Evolutionary conservation across 768 basidiomycete genomes (phyloP), one percentile per base, ranked within the genome.

Genomic region (Cyclocybe cylindracea): DNA sequence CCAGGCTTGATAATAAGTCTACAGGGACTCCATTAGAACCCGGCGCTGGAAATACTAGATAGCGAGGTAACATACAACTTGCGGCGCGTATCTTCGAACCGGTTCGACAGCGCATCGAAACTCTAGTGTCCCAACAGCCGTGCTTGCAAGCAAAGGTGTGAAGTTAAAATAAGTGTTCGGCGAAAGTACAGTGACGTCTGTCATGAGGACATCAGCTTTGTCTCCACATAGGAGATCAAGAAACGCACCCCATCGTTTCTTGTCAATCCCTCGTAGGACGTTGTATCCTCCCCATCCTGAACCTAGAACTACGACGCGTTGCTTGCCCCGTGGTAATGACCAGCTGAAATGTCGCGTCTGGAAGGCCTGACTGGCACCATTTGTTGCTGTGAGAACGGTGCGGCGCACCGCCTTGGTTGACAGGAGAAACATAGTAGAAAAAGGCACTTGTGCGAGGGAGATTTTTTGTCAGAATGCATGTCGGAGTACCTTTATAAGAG

Each of bases 261-360:
- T 89, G 67, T 90, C 85, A 1, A 90, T 70, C 2, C 78, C 77
- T 35, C 83, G 72, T 18, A 89, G 72, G 10, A 90, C 70, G 53
- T 84, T 84, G 58, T 89, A 89, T 0, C 88, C 88, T 50, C 86
- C 87, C 88, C 87, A 90, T 18, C 88, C 88, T 8, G 86, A 88
- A 7, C 87, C 88, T 6, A 89, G 71, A 54, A 90, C 84, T 14
- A 89, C 80, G 34, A 89, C 77, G 18, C 76, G 73, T 50, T 77
- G 66, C 56, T 73, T 78, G 40, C 62, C 56, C 31, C 61, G 64
- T 10, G 66, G 51, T 7, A 61, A 43, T 4, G 78, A 75, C 13
- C 72, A 73, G 47, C 67, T 71, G 50, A 80, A 78, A 48, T 56
- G 54, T 19, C 77, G 74, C 31, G 38, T 10, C 45, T 41, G 35